Percentiles rank a stretch among this genome's conserved stretches.
Evolutionary conservation across 441 rosid genomes (phyloP).

Genomic region (Adansonia madagascariensis): DNA sequence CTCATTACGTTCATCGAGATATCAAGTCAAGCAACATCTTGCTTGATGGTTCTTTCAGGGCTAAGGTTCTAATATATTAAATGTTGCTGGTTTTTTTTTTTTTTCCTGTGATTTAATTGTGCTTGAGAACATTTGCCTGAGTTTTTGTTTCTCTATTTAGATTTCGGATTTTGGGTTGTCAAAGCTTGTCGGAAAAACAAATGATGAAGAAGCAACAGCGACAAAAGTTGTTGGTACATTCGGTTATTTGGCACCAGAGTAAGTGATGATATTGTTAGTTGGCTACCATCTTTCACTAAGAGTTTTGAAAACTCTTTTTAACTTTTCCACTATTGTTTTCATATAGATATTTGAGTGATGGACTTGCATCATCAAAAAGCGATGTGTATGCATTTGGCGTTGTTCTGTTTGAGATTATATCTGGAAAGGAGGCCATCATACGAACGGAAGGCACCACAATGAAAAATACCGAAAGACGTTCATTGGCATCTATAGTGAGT

Average conservation of each 20-base stretch:
- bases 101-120: slow-evolving; percentile 6
- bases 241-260: slow-evolving; percentile 98
- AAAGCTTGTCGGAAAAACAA: slow-evolving; percentile 77
- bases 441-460: slow-evolving; percentile 58
- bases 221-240: slow-evolving; percentile 98
- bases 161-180: slow-evolving; percentile 97
- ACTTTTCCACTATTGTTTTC: slow-evolving; percentile 24
- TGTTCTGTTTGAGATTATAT: slow-evolving; percentile 83
- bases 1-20: slow-evolving; percentile 94
- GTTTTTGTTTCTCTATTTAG: slow-evolving; percentile 38
- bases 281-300: background rate
- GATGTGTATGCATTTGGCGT: slow-evolving; percentile 98
- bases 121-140: slow-evolving; percentile 5
- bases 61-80: slow-evolving; percentile 58
- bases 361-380: slow-evolving; percentile 86
- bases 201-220: slow-evolving; percentile 79
- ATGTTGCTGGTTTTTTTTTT: slow-evolving; percentile 20
- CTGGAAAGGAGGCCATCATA: slow-evolving; percentile 89
- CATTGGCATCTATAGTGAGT: slow-evolving; percentile 85
- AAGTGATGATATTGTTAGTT: slow-evolving; percentile 38
- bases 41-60: slow-evolving; percentile 84
- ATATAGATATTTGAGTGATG: slow-evolving; percentile 85
- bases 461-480: slow-evolving; percentile 79
- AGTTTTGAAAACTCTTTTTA: slow-evolving; percentile 16
- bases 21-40: slow-evolving; percentile 94